A percentile compares a stretch with the other conserved stretches of the same genome.
Evolutionary conservation across 2,329 filamentous ascomycete species (phyloP).

Genomic region (Fusarium guadeloupense): DNA sequence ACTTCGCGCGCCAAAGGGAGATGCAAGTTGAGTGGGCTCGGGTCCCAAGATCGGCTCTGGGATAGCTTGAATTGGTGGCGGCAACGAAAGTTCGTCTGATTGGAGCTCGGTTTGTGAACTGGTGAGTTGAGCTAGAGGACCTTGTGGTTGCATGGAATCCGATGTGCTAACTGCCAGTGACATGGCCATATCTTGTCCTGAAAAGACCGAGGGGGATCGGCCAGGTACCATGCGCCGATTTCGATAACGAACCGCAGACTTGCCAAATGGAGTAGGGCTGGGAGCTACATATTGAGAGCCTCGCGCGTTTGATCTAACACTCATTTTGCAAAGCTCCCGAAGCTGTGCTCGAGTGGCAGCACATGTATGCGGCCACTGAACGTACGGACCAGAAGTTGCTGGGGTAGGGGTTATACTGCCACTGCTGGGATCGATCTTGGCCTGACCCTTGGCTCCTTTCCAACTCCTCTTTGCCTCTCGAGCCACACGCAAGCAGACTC

Average conservation of each 20-base stretch:
- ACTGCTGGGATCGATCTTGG: slow-evolving; percentile 53
- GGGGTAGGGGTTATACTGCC: slow-evolving; percentile 66
- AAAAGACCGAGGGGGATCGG: slow-evolving; percentile 61
- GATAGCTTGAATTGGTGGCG: slow-evolving; percentile 30
- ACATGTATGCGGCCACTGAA: slow-evolving; percentile 71
- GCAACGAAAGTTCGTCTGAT: slow-evolving; percentile 36
- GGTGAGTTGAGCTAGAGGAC: slow-evolving; percentile 69
- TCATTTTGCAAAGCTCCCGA: slow-evolving; percentile 68
- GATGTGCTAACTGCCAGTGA: slow-evolving; percentile 71
- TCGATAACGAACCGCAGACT: slow-evolving; percentile 59
- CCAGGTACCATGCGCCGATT: slow-evolving; percentile 60
- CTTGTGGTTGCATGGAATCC: slow-evolving; percentile 70
- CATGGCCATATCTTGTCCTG: slow-evolving; percentile 68
- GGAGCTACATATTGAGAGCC: slow-evolving; percentile 59
- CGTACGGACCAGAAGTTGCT: slow-evolving; percentile 55
- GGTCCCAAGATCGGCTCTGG: slow-evolving; percentile 40
- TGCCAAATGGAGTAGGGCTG: slow-evolving; percentile 66
- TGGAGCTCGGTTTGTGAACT: slow-evolving; percentile 48
- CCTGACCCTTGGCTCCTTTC: slow-evolving; percentile 65
- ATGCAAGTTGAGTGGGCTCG: slow-evolving; percentile 56
- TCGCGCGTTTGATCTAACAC: slow-evolving; percentile 57
- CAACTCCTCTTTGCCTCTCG: slow-evolving; percentile 72
- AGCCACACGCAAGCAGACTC: slow-evolving; percentile 72
- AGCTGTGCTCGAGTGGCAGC: slow-evolving; percentile 70
- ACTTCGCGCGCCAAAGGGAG: slow-evolving; percentile 66